These are phyloP conservation scores for Didymella sp. DNA, from an alignment of 2,329 filamentous ascomycete species.

Conservation along the genomic window DNA sequence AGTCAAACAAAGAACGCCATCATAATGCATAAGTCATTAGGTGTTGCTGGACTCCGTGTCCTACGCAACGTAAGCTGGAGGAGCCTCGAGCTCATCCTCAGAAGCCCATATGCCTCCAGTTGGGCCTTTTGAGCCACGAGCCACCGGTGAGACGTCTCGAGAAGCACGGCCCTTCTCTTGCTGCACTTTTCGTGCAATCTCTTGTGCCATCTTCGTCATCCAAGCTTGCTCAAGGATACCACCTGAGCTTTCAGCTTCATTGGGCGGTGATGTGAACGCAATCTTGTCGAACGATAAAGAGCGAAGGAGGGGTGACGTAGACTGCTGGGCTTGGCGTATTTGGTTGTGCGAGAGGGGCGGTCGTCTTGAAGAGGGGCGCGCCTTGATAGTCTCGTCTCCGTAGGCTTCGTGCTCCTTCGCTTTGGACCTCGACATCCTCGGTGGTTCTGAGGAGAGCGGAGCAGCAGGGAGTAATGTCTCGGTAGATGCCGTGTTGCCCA, in stretches of 20 bases:
- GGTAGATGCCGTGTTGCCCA: conserved; percentile 24
- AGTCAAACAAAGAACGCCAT: conserved; percentile 8
- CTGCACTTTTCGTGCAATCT: conserved; percentile 86
- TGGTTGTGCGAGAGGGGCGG: conserved; percentile 42
- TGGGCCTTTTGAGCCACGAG: conserved; percentile 14
- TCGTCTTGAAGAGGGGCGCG: conserved; percentile 27
- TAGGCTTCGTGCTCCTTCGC: conserved; percentile 27
- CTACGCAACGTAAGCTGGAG: conserved; percentile 46
- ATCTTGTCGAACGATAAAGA: conserved; percentile 35
- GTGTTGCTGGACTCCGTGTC: conserved; percentile 7
- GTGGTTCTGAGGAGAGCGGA: conserved; percentile 36
- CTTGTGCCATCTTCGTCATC: conserved; percentile 92
- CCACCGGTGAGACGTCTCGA: conserved; percentile 17
- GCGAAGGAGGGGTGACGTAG: conserved; percentile 47
- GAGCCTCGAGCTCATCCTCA: conserved; percentile 41
- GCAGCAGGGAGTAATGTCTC: conserved; percentile 38
- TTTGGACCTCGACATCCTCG: conserved; percentile 34
- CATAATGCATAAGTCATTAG: conserved; percentile 20
- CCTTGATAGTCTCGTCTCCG: conserved; percentile 14
- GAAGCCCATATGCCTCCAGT: conserved; percentile 33
- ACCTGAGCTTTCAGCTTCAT: conserved; percentile 39
- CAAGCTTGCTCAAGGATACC: conserved; percentile 79
- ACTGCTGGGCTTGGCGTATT: conserved; percentile 42
- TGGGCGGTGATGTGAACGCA: conserved; percentile 29
- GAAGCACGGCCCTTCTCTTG: conserved; percentile 71